phyloP scores from a whole-genome alignment of 768 basidiomycete species.

The Antrodiella citrinella region DNA sequence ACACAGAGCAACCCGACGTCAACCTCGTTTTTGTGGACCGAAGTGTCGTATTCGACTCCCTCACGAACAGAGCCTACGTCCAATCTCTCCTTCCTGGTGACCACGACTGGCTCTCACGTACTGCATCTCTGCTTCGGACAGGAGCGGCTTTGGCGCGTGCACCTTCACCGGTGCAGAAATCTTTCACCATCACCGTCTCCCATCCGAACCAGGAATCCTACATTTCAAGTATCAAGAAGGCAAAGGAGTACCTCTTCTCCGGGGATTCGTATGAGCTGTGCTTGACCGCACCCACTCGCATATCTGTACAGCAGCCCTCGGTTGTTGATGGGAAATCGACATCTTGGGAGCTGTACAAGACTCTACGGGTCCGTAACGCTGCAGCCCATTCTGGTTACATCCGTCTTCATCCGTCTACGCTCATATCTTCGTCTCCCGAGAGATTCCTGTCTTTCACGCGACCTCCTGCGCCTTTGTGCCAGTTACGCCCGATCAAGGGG shows the following conservation, averaged over 20 bases:
- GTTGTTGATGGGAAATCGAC: conserved; percentile 24
- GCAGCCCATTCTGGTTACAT: conserved; percentile 84
- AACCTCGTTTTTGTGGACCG: conserved; percentile 74
- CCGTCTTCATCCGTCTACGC: conserved; percentile 65
- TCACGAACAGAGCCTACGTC: conserved; percentile 41
- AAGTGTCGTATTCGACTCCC: conserved; percentile 60
- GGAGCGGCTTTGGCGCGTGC: conserved; percentile 4
- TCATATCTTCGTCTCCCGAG: conserved; percentile 87
- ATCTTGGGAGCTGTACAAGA: conserved; percentile 72
- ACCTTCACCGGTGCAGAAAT: not conserved
- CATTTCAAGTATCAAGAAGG: conserved; percentile 55
- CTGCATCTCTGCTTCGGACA: conserved; percentile 21
- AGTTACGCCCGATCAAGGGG: conserved; percentile 93
- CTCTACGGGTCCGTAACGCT: conserved; percentile 68
- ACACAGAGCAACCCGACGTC: conserved; percentile 51
- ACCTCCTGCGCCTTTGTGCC: conserved; percentile 54
- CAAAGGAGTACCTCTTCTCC: conserved; percentile 66
- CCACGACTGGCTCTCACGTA: conserved; percentile 50
- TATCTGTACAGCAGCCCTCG: conserved; percentile 28
- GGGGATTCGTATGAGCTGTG: conserved; percentile 95
- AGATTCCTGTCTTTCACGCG: conserved; percentile 81
- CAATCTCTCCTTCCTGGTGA: conserved; percentile 61
- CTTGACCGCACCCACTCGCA: conserved; percentile 65
- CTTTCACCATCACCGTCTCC: conserved; percentile 24
- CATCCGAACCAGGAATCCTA: conserved; percentile 56